These are phyloP conservation scores for Brassica napus DNA, from an alignment of 345 rosid genomes.

Conservation along the genomic window DNA sequence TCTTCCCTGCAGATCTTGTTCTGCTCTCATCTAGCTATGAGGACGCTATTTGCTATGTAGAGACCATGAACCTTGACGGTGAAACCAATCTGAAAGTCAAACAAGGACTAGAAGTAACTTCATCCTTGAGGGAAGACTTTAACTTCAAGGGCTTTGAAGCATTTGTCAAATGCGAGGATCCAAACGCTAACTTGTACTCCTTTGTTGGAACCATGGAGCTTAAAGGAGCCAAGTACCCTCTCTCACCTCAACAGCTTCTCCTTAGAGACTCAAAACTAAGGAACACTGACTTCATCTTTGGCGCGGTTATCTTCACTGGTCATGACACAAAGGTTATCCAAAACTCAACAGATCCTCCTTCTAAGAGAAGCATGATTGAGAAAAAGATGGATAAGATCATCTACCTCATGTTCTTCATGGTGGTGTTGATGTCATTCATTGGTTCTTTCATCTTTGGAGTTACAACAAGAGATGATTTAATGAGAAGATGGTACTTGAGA, in stretches of 20 bases:
- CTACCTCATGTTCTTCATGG: constrained; percentile 60
- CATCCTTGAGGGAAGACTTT: constrained; percentile 56
- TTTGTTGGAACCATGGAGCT: constrained; percentile 77
- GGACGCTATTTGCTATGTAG: constrained; percentile 84
- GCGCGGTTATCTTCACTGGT: constrained; percentile 84
- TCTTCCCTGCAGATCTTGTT: constrained; percentile 83
- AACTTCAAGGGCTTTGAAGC: constrained; percentile 63
- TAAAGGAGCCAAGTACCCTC: constrained; percentile 60
- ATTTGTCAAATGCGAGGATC: constrained; percentile 78
- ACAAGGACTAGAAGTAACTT: constrained; percentile 77
- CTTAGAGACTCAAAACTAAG: constrained; percentile 84
- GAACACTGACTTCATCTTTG: constrained; percentile 78
- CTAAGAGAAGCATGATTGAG: constrained; percentile 87
- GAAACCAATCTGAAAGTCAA: constrained; percentile 88
- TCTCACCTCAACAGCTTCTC: constrained; percentile 79
- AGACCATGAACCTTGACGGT: constrained; percentile 96
- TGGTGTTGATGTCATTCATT: constrained; percentile 53
- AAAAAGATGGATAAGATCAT: constrained; percentile 77
- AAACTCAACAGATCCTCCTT: constrained; percentile 78
- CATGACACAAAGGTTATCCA: constrained; percentile 92
- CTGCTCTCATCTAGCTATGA: constrained; percentile 85
- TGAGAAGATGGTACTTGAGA: constrained; percentile 85
- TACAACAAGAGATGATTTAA: constrained; percentile 60
- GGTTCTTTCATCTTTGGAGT: constrained; percentile 77
- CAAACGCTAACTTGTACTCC: constrained; percentile 83